phyloP scores from a whole-genome alignment of 352 stramenopile genomes.

The Phytophthora palmivora region DNA sequence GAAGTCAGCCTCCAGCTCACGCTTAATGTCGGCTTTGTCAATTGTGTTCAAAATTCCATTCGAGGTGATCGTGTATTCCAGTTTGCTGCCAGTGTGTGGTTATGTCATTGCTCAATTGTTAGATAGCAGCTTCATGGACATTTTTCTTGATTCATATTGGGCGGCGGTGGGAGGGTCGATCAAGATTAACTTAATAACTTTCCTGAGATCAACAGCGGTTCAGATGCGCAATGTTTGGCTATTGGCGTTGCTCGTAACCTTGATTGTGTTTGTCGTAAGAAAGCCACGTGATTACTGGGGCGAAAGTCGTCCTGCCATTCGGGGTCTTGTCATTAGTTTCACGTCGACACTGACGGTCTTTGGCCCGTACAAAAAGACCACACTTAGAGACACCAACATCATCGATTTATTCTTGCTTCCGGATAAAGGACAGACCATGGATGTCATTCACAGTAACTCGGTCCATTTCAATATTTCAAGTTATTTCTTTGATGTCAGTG shows the following conservation, averaged over 20 bases:
- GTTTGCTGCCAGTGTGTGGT: slow-evolving; percentile 40
- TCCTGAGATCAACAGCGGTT: slow-evolving; percentile 34
- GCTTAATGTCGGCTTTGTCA: background rate
- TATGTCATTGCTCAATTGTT: slow-evolving; percentile 51
- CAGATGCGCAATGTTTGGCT: slow-evolving; percentile 60
- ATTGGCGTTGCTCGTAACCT: slow-evolving; percentile 38
- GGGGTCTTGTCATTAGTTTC: slow-evolving; percentile 45
- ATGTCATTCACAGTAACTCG: slow-evolving; percentile 14
- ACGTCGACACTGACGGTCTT: slow-evolving; percentile 40
- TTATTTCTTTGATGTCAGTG: slow-evolving; percentile 27
- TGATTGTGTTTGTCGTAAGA: slow-evolving; percentile 19
- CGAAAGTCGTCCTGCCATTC: slow-evolving; percentile 32
- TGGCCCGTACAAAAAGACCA: slow-evolving; percentile 39
- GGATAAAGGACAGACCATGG: slow-evolving; percentile 6
- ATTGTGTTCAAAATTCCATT: slow-evolving; percentile 53
- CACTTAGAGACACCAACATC: slow-evolving; percentile 22
- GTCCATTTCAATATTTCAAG: slow-evolving; percentile 21
- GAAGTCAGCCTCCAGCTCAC: background rate
- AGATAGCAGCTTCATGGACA: slow-evolving; percentile 46
- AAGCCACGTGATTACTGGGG: slow-evolving; percentile 7
- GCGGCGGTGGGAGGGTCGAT: slow-evolving; percentile 24
- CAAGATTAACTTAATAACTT: slow-evolving; percentile 32
- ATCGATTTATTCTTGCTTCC: slow-evolving; percentile 11
- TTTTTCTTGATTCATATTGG: slow-evolving; percentile 47
- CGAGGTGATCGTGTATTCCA: slow-evolving; percentile 61